These are phyloP conservation scores for Fraxinus pennsylvanica DNA, from an alignment of 257 asterid species.

Conservation along the genomic window DNA sequence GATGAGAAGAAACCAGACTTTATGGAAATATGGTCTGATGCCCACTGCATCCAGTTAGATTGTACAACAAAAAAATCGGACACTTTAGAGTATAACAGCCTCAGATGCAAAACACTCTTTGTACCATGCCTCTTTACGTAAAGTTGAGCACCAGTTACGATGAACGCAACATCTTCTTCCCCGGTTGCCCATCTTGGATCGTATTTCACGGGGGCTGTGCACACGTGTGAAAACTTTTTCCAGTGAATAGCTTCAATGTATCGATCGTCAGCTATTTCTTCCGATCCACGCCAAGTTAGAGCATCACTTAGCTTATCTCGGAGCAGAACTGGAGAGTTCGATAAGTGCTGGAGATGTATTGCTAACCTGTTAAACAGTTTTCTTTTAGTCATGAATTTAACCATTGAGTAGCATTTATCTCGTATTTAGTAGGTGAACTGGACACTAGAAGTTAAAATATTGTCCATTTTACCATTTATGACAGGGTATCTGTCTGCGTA, in stretches of 20 bases:
- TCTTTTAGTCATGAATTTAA: not conserved
- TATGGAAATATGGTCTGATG: slow-evolving; percentile 37
- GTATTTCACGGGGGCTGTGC: slow-evolving; percentile 70
- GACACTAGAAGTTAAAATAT: not conserved
- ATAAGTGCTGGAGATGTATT: slow-evolving; percentile 70
- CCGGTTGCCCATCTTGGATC: slow-evolving; percentile 54
- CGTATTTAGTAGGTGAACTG: not conserved
- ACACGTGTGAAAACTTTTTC: slow-evolving; percentile 75
- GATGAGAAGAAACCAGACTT: slow-evolving; percentile 64
- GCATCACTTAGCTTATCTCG: slow-evolving; percentile 33
- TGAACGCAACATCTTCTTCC: slow-evolving; percentile 41
- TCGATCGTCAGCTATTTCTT: slow-evolving; percentile 47
- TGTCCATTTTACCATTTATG: not conserved
- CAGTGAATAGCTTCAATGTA: slow-evolving; percentile 67
- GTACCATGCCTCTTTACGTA: slow-evolving; percentile 45
- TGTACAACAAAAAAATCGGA: slow-evolving; percentile 49
- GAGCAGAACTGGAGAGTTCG: slow-evolving; percentile 57
- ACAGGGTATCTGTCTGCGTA: not conserved
- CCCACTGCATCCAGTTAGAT: slow-evolving; percentile 66
- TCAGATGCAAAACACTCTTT: slow-evolving; percentile 57
- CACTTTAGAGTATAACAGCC: slow-evolving; percentile 51
- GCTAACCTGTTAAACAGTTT: slow-evolving; percentile 48
- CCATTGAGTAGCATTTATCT: not conserved
- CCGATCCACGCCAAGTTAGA: slow-evolving; percentile 57
- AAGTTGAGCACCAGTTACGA: slow-evolving; percentile 88